Evolutionary conservation across 495 filamentous ascomycete genomes (phyloP).

Genomic region (Podospora pseudocomata): DNA sequence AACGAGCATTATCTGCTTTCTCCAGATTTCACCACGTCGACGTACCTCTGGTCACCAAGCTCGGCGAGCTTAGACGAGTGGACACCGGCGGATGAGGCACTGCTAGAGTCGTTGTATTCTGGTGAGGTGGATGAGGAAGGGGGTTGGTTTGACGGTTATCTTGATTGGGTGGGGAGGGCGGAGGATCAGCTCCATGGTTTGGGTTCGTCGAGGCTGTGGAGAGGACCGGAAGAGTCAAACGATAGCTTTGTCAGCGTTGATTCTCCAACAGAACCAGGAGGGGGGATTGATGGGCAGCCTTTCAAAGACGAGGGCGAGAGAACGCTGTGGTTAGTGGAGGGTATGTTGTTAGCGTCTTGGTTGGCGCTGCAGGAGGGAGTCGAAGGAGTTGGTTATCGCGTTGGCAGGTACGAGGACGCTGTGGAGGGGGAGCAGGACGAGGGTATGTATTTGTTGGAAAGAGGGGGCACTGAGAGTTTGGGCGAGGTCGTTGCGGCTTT

Average conservation of each 20-base stretch:
- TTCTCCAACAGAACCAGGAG: not conserved
- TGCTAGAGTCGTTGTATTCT: not conserved
- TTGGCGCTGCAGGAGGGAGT: slow-evolving; percentile 2
- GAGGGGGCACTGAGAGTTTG: not conserved
- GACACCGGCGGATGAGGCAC: not conserved
- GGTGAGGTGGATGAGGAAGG: not conserved
- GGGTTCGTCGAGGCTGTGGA: not conserved
- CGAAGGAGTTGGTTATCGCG: not conserved
- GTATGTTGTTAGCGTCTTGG: slow-evolving; percentile 1
- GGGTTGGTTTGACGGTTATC: not conserved
- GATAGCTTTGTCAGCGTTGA: not conserved
- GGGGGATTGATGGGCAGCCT: not conserved
- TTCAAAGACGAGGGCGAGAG: not conserved
- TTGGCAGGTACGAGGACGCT: not conserved
- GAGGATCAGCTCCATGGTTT: not conserved
- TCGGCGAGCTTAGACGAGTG: not conserved
- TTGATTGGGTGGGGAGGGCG: not conserved
- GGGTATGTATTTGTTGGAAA: not conserved
- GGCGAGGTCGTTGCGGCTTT: not conserved
- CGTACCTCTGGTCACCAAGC: not conserved
- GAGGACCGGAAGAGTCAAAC: not conserved
- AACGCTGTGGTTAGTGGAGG: slow-evolving; percentile 2
- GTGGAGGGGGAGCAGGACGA: not conserved
- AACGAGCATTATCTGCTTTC: not conserved
- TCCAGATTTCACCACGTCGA: not conserved